These are phyloP conservation scores for Neonectria neomacrospora DNA, from an alignment of 2,329 filamentous ascomycete species.

Conservation along the genomic window DNA sequence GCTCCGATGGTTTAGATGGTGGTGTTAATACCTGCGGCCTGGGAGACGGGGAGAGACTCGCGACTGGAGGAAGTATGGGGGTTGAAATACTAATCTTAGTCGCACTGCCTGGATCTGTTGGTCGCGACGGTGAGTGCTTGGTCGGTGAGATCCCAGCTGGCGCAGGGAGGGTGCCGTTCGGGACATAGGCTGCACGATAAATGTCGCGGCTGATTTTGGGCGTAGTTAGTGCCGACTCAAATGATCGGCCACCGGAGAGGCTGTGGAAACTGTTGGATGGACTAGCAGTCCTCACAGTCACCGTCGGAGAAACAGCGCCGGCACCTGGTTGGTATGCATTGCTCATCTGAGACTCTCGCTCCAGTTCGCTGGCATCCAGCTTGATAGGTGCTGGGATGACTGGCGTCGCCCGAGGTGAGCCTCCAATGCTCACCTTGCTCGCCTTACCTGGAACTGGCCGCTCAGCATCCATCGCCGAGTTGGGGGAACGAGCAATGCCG, in stretches of 20 bases:
- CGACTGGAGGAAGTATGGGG: conserved; percentile 65
- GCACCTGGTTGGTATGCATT: conserved; percentile 20
- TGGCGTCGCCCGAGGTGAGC: conserved; percentile 29
- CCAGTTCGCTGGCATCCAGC: conserved; percentile 32
- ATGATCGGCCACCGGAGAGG: conserved; percentile 37
- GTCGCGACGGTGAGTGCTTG: conserved; percentile 62
- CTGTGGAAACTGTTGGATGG: conserved; percentile 40
- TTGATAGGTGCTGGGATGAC: conserved; percentile 41
- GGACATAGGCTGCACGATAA: conserved; percentile 40
- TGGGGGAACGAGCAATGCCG: conserved; percentile 21
- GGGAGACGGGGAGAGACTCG: conserved; percentile 67
- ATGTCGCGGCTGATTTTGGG: conserved; percentile 45
- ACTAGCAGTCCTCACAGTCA: conserved; percentile 38
- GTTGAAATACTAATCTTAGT: conserved; percentile 51
- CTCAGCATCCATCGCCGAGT: conserved; percentile 13
- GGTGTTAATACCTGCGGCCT: conserved; percentile 68
- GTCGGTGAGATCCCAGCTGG: conserved; percentile 62
- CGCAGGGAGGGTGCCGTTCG: conserved; percentile 53
- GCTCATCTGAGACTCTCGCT: conserved; percentile 23
- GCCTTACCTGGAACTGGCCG: conserved; percentile 11
- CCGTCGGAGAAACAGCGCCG: conserved; percentile 32
- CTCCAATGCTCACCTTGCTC: conserved; percentile 22
- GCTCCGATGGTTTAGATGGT: conserved; percentile 61
- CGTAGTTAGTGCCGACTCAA: conserved; percentile 44
- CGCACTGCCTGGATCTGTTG: conserved; percentile 43